Conservation (phyloP, 192 early-diverging fungal genomes). For the Umbelopsis ramanniana region DNA sequence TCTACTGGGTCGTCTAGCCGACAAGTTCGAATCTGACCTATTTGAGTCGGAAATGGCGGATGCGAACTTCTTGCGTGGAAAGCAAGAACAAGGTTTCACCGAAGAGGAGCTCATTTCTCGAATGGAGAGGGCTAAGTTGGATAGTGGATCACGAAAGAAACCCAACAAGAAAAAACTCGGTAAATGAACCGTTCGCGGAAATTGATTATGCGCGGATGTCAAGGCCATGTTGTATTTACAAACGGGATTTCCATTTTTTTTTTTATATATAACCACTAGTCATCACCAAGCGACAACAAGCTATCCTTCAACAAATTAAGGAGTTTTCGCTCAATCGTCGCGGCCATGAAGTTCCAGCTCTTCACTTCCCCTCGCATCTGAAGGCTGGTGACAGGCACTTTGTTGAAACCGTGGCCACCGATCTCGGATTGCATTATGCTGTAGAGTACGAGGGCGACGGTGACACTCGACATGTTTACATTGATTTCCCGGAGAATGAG, state of each 20-base stretch:
- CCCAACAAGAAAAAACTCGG: slow-evolving; percentile 10
- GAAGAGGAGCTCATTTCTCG: slow-evolving; percentile 29
- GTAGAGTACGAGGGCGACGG: slow-evolving; percentile 36
- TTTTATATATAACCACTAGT: not conserved
- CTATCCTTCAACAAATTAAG: slow-evolving; percentile 52
- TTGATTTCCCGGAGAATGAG: slow-evolving; percentile 52
- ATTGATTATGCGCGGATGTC: not conserved
- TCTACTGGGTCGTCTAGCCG: slow-evolving; percentile 65
- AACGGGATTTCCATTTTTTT: not conserved
- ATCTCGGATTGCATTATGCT: slow-evolving; percentile 48
- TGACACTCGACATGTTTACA: slow-evolving; percentile 45
- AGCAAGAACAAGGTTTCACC: slow-evolving; percentile 44
- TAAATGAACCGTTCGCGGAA: not conserved
- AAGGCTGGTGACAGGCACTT: slow-evolving; percentile 55
- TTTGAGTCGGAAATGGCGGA: slow-evolving; percentile 55
- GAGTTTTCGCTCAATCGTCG: slow-evolving; percentile 47
- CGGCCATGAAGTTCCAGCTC: slow-evolving; percentile 7
- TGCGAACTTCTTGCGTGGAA: slow-evolving; percentile 50
- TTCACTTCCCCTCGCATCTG: slow-evolving; percentile 49
- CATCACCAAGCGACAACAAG: slow-evolving; percentile 50
- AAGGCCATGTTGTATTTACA: not conserved
- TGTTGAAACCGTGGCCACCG: slow-evolving; percentile 46
- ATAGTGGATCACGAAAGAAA: slow-evolving; percentile 14
- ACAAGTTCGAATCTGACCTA: slow-evolving; percentile 51
- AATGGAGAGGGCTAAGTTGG: slow-evolving; percentile 32